phyloP scores from a whole-genome alignment of 352 stramenopile genomes.

The Globisporangium orthogonon region DNA sequence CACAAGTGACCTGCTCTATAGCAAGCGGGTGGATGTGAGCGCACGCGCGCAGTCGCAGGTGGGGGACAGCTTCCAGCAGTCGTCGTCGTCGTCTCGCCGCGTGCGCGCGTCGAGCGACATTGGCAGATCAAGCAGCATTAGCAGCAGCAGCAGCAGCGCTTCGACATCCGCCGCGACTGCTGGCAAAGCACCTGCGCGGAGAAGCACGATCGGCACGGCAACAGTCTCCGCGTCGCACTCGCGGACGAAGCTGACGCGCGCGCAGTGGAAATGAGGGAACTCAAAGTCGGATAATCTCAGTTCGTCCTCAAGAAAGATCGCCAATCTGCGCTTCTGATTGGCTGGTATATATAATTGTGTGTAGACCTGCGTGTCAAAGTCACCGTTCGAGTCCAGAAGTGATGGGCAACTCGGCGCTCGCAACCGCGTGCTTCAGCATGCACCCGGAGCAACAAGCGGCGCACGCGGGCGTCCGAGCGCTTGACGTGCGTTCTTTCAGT shows the following conservation, averaged over 20 bases:
- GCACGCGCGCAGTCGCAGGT: slow-evolving; percentile 20
- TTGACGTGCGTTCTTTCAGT: background rate
- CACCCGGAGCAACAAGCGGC: background rate
- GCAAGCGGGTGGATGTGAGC: slow-evolving; percentile 29
- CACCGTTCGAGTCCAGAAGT: too few species aligned
- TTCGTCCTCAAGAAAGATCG: slow-evolving; percentile 6
- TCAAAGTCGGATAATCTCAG: too few species aligned
- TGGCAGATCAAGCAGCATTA: slow-evolving; percentile 3
- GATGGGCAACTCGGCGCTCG: slow-evolving; percentile 21
- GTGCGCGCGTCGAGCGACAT: slow-evolving; percentile 30
- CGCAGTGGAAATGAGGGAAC: slow-evolving; percentile 37
- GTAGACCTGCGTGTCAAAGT: background rate
- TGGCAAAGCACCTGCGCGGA: background rate
- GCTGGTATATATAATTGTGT: slow-evolving; percentile 5
- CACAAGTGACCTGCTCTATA: slow-evolving; percentile 32
- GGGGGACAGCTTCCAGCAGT: slow-evolving; percentile 15
- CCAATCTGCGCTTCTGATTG: slow-evolving; percentile 3
- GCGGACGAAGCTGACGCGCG: slow-evolving; percentile 23
- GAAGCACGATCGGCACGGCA: slow-evolving; percentile 7
- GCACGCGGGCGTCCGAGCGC: background rate
- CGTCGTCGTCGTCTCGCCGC: slow-evolving; percentile 18
- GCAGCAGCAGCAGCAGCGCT: background rate
- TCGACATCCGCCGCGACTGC: background rate
- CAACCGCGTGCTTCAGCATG: slow-evolving; percentile 13
- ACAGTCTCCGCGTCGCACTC: slow-evolving; percentile 11